Evolutionary conservation across 73 alveolate species (phyloP).

Genomic region (Symbiodinium pilosum): DNA sequence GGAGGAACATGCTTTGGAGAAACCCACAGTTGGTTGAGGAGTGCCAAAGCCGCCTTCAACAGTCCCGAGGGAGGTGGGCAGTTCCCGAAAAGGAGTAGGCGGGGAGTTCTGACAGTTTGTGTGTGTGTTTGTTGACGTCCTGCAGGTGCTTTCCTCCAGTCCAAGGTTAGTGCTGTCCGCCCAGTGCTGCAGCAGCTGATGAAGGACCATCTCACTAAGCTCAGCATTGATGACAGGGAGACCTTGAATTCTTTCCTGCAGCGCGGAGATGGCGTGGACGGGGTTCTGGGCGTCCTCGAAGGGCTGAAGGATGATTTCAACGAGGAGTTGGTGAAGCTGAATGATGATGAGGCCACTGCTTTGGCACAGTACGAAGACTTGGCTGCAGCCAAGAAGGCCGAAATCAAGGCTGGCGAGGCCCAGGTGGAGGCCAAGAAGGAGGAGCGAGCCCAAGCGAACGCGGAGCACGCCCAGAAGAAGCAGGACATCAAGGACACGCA

Average conservation of each 20-base stretch:
- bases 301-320: constrained; percentile 85
- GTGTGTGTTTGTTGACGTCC: too few relatives aligned
- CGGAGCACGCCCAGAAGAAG: constrained; percentile 79
- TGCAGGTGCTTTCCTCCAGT: constrained; percentile 12
- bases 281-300: constrained; percentile 53
- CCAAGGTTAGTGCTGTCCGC: neutral
- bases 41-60: neutral
- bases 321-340: constrained; percentile 28
- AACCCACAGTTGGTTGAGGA: neutral
- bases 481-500: constrained; percentile 84
- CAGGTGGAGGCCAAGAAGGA: constrained; percentile 50
- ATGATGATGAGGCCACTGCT: constrained; percentile 76
- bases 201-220: constrained; percentile 20
- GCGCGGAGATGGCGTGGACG: constrained; percentile 87
- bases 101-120: too few relatives aligned
- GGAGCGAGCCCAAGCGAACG: constrained; percentile 53
- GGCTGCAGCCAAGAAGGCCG: constrained; percentile 67
- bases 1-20: too few relatives aligned
- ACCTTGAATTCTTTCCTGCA: constrained; percentile 64
- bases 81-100: too few relatives aligned
- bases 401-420: constrained; percentile 63
- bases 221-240: constrained; percentile 43
- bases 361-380: constrained; percentile 41
- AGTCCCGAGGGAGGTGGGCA: constrained; percentile 9
- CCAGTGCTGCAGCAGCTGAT: constrained; percentile 69